Percentiles rank a stretch among this genome's conserved stretches.
Evolutionary conservation across 2,329 filamentous ascomycete genomes (phyloP).

Genomic region (Neopestalotiopsis rosae): DNA sequence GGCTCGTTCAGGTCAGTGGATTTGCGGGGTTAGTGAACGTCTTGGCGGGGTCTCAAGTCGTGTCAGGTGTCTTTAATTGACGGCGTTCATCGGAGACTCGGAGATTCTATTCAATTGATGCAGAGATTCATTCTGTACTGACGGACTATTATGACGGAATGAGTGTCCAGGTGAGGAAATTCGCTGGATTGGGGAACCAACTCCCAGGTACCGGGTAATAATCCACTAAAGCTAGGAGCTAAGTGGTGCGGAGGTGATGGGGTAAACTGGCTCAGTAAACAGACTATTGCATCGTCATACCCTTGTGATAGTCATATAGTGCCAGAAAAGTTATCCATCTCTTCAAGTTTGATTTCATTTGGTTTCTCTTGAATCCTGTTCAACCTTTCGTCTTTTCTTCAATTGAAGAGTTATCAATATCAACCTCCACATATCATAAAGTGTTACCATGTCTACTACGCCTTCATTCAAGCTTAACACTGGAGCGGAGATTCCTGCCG

Average conservation of each 20-base stretch:
- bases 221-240: not conserved
- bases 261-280: not conserved
- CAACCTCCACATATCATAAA: not conserved
- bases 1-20: not conserved
- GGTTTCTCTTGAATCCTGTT: not conserved
- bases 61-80: not conserved
- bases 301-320: not conserved
- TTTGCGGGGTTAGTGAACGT: not conserved
- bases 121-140: not conserved
- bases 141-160: not conserved
- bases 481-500: slow-evolving; percentile 37
- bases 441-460: not conserved
- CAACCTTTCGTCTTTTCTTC: not conserved
- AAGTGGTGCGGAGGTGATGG: not conserved
- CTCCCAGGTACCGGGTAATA: not conserved
- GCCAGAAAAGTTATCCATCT: not conserved
- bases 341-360: not conserved
- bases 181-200: not conserved
- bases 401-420: not conserved
- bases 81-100: not conserved
- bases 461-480: slow-evolving; percentile 36
- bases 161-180: not conserved
- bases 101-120: not conserved
- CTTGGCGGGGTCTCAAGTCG: not conserved
- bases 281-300: not conserved